Evolutionary conservation across 192 early-diverging fungal genomes (phyloP), one percentile per base, ranked within the genome.

Genomic region (Pilaira anomala): DNA sequence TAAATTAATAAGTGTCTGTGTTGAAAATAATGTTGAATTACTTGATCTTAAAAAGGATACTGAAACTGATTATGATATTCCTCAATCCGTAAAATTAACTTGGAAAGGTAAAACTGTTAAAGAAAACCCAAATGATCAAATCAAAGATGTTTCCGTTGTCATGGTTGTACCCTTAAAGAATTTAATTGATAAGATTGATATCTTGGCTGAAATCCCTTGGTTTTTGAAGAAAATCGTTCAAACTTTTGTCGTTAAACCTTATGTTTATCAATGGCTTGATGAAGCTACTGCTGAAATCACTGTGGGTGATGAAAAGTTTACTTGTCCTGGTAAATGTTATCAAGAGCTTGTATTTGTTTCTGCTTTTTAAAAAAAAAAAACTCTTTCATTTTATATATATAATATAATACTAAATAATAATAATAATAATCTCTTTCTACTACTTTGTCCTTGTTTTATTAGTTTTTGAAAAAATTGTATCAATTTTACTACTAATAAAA

Each of bases 191-290:
- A 92, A 92, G 56, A 88, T 96, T 52, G 93, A 98, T 70, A 83
- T 96, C 18, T 76, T 98, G 42, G 76, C 84, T 29, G 92, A 94
- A 70, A 84, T 98, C 71, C 94, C 96, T 16, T 98, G 83, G 75
- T 75, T 96, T 44, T 55, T 98, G 19, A 84, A 89, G 42, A 93
- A 90, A 66, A 68, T 95, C 48, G 90, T 98, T 52, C 91, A 95
- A 77, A 88, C 93, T 0, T 88, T 95, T 63, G 88, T 98, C 28
- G 94, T 92, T 30, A 91, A 91, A 62, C 96, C 96, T 25, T 96
- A 87, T 67, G 81, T 94, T 42, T 98, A 95, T 75, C 93, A 98
- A 75, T 95, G 94, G 87, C 85, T 89, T 61, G 88, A 93, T 48
- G 83, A 90, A 33, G 86, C 85, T 3, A 76, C 73, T 3, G 87